Base-by-base conservation (phyloP, 2,329 filamentous ascomycete species). In the Laburnicola sp. region DNA sequence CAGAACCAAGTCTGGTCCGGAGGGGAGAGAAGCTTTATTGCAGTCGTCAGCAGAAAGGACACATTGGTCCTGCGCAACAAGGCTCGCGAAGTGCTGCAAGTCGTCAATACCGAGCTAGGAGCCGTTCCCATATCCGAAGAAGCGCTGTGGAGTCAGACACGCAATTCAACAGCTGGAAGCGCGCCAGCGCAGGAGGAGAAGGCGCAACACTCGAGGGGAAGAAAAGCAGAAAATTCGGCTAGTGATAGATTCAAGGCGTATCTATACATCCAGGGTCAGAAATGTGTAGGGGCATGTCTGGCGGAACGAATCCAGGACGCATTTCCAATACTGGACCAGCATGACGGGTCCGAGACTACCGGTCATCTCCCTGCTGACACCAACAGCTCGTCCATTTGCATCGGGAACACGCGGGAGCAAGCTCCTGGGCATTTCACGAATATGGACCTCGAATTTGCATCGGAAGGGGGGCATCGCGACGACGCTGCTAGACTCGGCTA, bases 351-450 rank as follows among this genome's bases (percentile, higher is more conserved):
- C 41, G 52, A 59, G 40, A 23, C 63, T 54, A 23, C 51, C 54
- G 36, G 59, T 48, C 50, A 63, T 50, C 32, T 54, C 23, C 35
- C 49, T 41, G 52, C 30, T 27, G 59, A 59, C 31, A 31, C 35
- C 22, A 56, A 63, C 26, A 64, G 64, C 54, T 71, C 70, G 22
- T 69, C 68, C 30, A 65, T 83, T 50, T 77, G 75, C 2, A 71
- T 79, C 31, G 73, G 74, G 45, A 69, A 73, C 25, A 70, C 74
- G 39, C 59, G 73, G 4, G 54, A 76, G 25, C 70, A 76, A 2
- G 82, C 80, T 81, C n/a, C 75, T 86, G 47, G 83, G 84, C 16
- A 79, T 88, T 25, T 85, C 84, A 23, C 78, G 85, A 27, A 84
- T 88, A 58, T 88, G 85, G 85, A 84, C 82, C 0, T 83, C 81